Percentiles rank a stretch among this genome's conserved stretches.
phyloP scores from a whole-genome alignment of 2,329 filamentous ascomycete genomes.

The Septoria petroselini region DNA sequence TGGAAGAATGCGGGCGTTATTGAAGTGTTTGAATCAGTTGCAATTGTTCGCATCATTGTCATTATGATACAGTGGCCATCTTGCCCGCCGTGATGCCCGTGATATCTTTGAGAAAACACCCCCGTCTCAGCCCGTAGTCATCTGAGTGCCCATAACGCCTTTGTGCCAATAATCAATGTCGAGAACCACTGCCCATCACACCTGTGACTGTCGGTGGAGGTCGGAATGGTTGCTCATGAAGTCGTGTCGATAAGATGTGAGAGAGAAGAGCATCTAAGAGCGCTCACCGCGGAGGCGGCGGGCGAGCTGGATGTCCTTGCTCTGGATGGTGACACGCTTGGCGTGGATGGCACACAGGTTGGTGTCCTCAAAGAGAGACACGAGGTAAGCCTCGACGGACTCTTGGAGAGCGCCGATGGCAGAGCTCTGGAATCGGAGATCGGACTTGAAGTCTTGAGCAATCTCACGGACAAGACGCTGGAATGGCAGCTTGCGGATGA shows the following conservation, averaged over 20 bases:
- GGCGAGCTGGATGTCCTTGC: conserved; percentile 95
- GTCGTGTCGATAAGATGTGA: conserved; percentile 26
- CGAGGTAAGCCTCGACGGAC: conserved; percentile 91
- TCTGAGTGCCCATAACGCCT: conserved; percentile 28
- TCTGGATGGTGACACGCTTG: conserved; percentile 85
- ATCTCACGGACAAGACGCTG: conserved; percentile 76
- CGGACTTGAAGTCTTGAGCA: conserved; percentile 60
- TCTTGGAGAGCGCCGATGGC: conserved; percentile 92
- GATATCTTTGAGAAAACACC: conserved; percentile 36
- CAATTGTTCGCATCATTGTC: conserved; percentile 37
- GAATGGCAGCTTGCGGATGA: conserved; percentile 78
- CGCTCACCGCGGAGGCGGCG: conserved; percentile 55
- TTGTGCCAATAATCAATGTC: conserved; percentile 16
- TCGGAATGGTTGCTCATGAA: conserved; percentile 29
- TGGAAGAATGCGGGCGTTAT: not conserved
- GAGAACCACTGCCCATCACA: conserved; percentile 36
- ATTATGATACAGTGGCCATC: conserved; percentile 40
- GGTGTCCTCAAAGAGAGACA: conserved; percentile 93
- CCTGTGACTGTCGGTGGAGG: conserved; percentile 31
- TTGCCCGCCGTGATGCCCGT: conserved; percentile 21
- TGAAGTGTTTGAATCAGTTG: conserved; percentile 26
- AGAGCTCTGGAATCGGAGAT: conserved; percentile 92
- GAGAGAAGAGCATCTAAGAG: conserved; percentile 43
- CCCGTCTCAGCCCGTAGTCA: conserved; percentile 29
- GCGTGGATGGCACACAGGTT: conserved; percentile 97